A percentile compares a stretch with the other conserved stretches of the same genome.
phyloP scores from a whole-genome alignment of 495 filamentous ascomycete genomes.

The Margaritispora aquatica region DNA sequence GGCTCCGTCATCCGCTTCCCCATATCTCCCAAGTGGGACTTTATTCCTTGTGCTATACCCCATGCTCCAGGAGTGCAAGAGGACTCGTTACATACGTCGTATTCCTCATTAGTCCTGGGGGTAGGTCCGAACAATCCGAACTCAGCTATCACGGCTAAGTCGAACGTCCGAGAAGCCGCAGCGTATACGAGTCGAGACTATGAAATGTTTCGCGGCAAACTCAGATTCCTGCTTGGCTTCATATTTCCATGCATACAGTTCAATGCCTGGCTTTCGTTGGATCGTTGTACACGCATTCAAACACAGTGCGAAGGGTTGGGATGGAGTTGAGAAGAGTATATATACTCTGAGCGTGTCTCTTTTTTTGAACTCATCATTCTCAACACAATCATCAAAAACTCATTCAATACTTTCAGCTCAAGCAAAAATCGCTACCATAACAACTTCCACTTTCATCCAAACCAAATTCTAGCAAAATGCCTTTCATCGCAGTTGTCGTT shows the following conservation, averaged over 20 bases:
- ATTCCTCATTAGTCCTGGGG: background rate
- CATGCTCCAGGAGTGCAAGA: too few relatives aligned
- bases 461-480: conserved; percentile 7
- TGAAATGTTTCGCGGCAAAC: background rate
- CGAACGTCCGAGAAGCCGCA: background rate
- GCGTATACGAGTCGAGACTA: background rate
- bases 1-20: too few relatives aligned
- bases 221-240: background rate
- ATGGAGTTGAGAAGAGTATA: background rate
- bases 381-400: background rate
- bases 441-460: background rate
- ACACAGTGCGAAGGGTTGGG: too few relatives aligned
- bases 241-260: background rate
- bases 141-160: background rate
- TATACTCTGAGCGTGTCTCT: background rate
- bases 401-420: background rate
- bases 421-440: background rate
- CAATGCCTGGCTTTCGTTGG: too few relatives aligned
- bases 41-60: too few relatives aligned
- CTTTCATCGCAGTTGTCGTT: conserved; percentile 12
- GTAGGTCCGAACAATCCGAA: background rate
- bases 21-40: too few relatives aligned
- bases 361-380: background rate
- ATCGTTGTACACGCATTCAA: too few relatives aligned
- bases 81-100: background rate